Percentiles rank a stretch among this genome's conserved stretches.
phyloP scores from a whole-genome alignment of 768 basidiomycete species.

The Pisolithus sp. region DNA sequence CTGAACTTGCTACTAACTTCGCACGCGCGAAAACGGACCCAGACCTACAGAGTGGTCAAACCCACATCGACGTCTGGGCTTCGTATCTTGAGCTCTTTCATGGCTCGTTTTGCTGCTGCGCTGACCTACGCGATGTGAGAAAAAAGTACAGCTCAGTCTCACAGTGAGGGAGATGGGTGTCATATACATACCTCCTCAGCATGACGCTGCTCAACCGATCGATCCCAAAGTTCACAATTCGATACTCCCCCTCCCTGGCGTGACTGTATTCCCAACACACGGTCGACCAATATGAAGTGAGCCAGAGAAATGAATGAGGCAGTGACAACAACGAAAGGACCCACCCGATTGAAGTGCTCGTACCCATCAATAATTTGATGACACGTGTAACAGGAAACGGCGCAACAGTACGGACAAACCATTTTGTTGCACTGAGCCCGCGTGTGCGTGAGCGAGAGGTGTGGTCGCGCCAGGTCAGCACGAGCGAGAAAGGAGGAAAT shows the following conservation, averaged over 20 bases:
- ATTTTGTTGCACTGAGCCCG: slow-evolving; percentile 82
- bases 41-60: slow-evolving; percentile 14
- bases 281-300: too few species aligned
- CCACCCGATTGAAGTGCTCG: slow-evolving; percentile 62
- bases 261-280: too few species aligned
- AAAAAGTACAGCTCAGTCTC: neutral
- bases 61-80: slow-evolving; percentile 68
- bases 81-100: slow-evolving; percentile 49
- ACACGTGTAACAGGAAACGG: slow-evolving; percentile 82
- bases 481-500: neutral
- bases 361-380: slow-evolving; percentile 67
- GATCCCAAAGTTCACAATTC: slow-evolving; percentile 67
- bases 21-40: too few species aligned
- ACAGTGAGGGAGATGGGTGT: neutral
- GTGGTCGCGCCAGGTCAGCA: neutral
- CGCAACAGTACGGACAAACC: slow-evolving; percentile 64
- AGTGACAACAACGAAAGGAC: slow-evolving; percentile 6
- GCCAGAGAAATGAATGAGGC: too few species aligned
- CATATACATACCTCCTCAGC: slow-evolving; percentile 47
- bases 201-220: slow-evolving; percentile 52
- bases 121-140: slow-evolving; percentile 44
- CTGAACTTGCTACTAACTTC: too few species aligned
- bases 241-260: too few species aligned
- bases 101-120: slow-evolving; percentile 57
- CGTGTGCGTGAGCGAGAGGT: neutral